phyloP scores from a whole-genome alignment of 2,329 filamentous ascomycete genomes.

The Trichoderma arundinaceum region DNA sequence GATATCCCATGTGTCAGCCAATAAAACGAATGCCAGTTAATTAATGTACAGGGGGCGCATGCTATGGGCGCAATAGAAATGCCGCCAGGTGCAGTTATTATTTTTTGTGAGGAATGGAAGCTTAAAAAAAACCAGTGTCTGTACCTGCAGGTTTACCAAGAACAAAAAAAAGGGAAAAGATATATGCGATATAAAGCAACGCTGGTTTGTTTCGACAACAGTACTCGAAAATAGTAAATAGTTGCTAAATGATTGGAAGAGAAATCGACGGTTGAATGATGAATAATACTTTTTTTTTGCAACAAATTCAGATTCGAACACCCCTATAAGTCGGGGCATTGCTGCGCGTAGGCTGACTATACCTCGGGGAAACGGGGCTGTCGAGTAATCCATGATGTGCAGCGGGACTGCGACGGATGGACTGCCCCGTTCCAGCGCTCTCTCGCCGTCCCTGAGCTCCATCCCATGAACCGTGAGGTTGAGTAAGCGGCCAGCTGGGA shows the following conservation, averaged over 20 bases:
- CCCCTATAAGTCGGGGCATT: constrained; percentile 63
- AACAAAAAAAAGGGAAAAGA: background rate
- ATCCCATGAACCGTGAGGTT: background rate
- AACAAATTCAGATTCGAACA: constrained; percentile 52
- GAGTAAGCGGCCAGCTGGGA: background rate
- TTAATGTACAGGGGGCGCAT: constrained; percentile 8
- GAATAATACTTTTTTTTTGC: no score
- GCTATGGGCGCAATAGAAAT: background rate
- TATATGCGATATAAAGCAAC: background rate
- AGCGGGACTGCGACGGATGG: constrained; percentile 41
- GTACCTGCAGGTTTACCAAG: no score
- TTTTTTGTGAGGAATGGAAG: background rate
- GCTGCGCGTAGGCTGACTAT: constrained; percentile 58
- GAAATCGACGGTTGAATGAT: no score
- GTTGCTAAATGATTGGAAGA: background rate
- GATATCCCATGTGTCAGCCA: constrained; percentile 3
- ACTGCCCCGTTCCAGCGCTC: background rate
- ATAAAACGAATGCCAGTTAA: background rate
- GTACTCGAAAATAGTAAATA: background rate
- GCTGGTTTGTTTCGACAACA: background rate
- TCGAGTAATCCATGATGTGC: constrained; percentile 46
- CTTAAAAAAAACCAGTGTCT: background rate
- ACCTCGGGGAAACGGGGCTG: constrained; percentile 41
- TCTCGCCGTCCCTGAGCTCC: constrained; percentile 23
- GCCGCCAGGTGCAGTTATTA: background rate